phyloP scores from a whole-genome alignment of 2,329 filamentous ascomycete species.

The Metarhizium humberi region DNA sequence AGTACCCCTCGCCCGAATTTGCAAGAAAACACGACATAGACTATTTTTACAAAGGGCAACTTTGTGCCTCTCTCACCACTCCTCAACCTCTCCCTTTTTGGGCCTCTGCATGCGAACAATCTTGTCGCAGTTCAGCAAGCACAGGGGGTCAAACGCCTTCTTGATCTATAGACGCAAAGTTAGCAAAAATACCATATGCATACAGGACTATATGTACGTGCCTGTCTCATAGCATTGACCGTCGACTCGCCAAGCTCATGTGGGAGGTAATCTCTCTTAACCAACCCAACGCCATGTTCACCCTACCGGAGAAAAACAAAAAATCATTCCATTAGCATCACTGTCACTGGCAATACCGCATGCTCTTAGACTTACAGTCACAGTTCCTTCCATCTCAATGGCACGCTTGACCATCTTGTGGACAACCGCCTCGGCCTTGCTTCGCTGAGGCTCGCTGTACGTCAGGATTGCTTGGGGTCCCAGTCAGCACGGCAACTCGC shows the following conservation, averaged over 20 bases:
- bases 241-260: constrained; percentile 68
- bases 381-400: constrained; percentile 76
- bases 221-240: constrained; percentile 76
- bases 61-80: constrained; percentile 27
- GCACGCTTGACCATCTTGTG: constrained; percentile 81
- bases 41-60: neutral
- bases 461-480: constrained; percentile 38
- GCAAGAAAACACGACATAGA: neutral
- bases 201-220: constrained; percentile 24
- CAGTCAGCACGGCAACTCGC: neutral
- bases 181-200: neutral
- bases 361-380: constrained; percentile 42
- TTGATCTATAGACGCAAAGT: constrained; percentile 49
- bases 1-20: neutral
- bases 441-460: constrained; percentile 57
- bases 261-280: constrained; percentile 75
- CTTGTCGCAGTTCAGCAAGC: constrained; percentile 61
- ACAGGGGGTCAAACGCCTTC: constrained; percentile 68
- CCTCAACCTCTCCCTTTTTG: constrained; percentile 31
- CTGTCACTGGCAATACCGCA: neutral
- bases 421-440: constrained; percentile 60
- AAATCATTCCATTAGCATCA: neutral
- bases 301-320: constrained; percentile 33
- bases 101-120: constrained; percentile 50
- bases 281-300: constrained; percentile 74